Percentiles rank a stretch among this genome's conserved stretches.
Conservation (phyloP, 164 flowering plant genomes). For the Dillenia turbinata region DNA sequence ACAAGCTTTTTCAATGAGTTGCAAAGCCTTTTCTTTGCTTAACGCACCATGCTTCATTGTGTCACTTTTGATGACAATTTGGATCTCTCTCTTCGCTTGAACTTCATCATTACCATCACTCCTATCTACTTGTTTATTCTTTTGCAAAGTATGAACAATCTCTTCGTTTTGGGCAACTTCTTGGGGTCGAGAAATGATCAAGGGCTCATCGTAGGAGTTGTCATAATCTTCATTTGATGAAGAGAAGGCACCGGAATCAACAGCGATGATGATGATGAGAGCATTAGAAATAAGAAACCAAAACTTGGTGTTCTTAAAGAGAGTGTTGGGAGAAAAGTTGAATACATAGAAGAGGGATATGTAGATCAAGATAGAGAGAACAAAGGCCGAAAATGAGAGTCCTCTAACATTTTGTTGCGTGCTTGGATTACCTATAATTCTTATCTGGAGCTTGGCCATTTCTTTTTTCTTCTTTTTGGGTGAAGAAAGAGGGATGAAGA, state of each 20-base stretch:
- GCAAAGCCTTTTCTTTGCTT: neutral
- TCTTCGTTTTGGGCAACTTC: slow-evolving; percentile 7
- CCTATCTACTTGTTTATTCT: neutral
- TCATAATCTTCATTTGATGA: slow-evolving; percentile 23
- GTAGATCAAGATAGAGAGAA: slow-evolving; percentile 28
- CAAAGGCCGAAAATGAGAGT: slow-evolving; percentile 29
- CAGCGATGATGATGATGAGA: slow-evolving; percentile 52
- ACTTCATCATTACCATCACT: too few species aligned
- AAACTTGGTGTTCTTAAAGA: slow-evolving; percentile 42
- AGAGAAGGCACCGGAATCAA: slow-evolving; percentile 47
- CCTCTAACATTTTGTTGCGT: slow-evolving; percentile 18
- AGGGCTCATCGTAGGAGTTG: slow-evolving; percentile 26
- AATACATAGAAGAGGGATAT: slow-evolving; percentile 29
- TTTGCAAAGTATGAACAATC: neutral
- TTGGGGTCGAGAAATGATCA: slow-evolving; percentile 1
- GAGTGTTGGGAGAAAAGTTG: slow-evolving; percentile 34
- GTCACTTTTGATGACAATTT: slow-evolving; percentile 1
- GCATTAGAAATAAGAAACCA: slow-evolving; percentile 68
- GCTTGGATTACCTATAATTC: neutral
- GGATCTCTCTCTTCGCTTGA: neutral
- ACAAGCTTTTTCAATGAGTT: neutral
- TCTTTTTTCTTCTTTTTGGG: slow-evolving; percentile 9
- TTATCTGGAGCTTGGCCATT: too few species aligned
- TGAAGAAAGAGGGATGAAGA: neutral
- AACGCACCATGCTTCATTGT: too few species aligned